Conservation (phyloP, 345 rosid genomes). For the Eucalyptus coolabah region DNA sequence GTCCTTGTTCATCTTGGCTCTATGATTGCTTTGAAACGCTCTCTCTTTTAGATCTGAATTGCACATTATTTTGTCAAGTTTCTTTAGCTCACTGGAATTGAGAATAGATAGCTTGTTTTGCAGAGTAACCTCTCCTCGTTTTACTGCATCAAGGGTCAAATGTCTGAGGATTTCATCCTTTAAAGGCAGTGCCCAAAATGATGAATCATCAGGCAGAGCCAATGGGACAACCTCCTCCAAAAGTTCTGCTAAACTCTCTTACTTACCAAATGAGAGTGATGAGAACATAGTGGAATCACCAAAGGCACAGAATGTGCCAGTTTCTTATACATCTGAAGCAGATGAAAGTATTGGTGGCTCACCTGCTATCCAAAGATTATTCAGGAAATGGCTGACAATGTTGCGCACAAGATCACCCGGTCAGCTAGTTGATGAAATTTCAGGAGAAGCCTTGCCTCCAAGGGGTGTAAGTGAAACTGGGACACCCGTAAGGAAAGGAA, state of each 20-base stretch:
- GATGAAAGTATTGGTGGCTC: constrained; percentile 44
- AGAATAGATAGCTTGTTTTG: constrained; percentile 9
- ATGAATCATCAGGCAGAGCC: constrained; percentile 39
- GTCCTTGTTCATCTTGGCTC: neutral
- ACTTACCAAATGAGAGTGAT: constrained; percentile 52
- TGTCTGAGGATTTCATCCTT: constrained; percentile 60
- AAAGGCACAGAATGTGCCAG: constrained; percentile 40
- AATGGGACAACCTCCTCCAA: constrained; percentile 35
- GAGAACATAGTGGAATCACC: constrained; percentile 40
- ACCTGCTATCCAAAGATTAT: constrained; percentile 62
- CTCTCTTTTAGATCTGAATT: neutral
- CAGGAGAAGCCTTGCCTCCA: constrained; percentile 37
- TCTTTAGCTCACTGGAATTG: neutral
- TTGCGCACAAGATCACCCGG: constrained; percentile 20
- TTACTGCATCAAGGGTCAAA: constrained; percentile 33
- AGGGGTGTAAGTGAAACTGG: constrained; percentile 11
- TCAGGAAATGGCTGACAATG: constrained; percentile 74
- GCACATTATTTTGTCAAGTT: neutral
- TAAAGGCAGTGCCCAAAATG: constrained; percentile 54
- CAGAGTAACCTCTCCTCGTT: constrained; percentile 53
- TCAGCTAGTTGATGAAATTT: constrained; percentile 36
- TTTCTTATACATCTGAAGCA: constrained; percentile 53
- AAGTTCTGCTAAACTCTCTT: constrained; percentile 54
- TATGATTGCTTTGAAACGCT: neutral
- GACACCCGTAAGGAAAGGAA: constrained; percentile 9